Evolutionary conservation across 75 land plant genomes (phyloP), one percentile per base, ranked within the genome.

Genomic region (Picea sitchensis): DNA sequence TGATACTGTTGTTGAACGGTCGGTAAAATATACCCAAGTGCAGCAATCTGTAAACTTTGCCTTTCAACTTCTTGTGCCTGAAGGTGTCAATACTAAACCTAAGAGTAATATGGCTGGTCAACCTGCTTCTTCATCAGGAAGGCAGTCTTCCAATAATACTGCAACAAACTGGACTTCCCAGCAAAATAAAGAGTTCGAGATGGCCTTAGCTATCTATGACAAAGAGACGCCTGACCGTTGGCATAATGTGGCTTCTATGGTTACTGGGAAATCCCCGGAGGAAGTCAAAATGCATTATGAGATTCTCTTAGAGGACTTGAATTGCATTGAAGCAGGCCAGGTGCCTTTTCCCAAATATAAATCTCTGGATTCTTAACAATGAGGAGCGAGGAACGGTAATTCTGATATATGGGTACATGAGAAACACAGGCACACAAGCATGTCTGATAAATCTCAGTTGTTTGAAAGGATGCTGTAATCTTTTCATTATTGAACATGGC

Each of bases 241-340:
- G 92, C 84, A 88, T 62, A 83, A 86, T 34, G 80, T 91, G 20
- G 91, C 93, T 7, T 80, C 89, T 6, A 79, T 79, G 75, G 87
- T 91, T 2, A 80, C 83, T 26, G 88, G 87, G 47, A 91, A 89
- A 82, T 64, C 84, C 1, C 81, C 84, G 1, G 91, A 83, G 58
- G 89, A 86, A 73, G 91, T 91, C 4, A 86, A 81, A 85, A 60
- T 41, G 34, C 91, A 89, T 84, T 91, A 84, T 75, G 87, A 91
- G 63, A 61, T 83, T 32, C 85, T 91, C 5, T 15, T 86, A 18
- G 82, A 86, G 58, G 93, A 91, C 65, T 38, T 91, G 56, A 65
- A 58, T 47, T 65, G 36, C 73, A 89, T 91, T 36, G 93, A 88
- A 14, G 68, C 85, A 5, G 91, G 91, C 3, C 44, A 75, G 41